Conservation (phyloP, 1,139 yeast species). For the Yamadazyma pseudoaaseri region DNA sequence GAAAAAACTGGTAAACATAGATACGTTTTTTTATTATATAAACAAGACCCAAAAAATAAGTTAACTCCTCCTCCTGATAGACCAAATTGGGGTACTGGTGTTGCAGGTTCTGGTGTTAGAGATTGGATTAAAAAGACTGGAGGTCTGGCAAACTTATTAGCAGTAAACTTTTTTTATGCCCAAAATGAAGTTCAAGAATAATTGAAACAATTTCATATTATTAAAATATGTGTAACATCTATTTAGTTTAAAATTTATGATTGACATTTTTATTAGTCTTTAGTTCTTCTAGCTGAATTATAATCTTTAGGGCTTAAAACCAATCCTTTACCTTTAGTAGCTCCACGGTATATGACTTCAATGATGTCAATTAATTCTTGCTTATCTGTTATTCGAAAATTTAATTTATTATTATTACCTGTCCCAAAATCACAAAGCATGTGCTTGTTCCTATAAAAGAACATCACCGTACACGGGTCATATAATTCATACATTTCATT, state of each 20-base stretch:
- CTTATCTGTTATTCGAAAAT: constrained; percentile 71
- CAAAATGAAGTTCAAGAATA: constrained; percentile 51
- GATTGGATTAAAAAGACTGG: constrained; percentile 69
- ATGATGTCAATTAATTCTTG: constrained; percentile 91
- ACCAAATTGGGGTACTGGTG: constrained; percentile 83
- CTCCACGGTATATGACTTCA: constrained; percentile 89
- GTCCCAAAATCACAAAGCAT: constrained; percentile 99
- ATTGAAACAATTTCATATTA: no score
- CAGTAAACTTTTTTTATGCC: constrained; percentile 78
- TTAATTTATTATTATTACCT: constrained; percentile 92
- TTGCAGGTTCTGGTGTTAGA: constrained; percentile 71
- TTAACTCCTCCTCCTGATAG: constrained; percentile 54
- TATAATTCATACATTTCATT: constrained; percentile 89
- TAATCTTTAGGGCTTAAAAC: constrained; percentile 81
- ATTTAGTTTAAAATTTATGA: background rate
- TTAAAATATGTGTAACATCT: background rate
- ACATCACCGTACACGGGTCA: constrained; percentile 91
- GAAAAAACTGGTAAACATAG: constrained; percentile 79
- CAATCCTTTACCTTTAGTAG: constrained; percentile 87
- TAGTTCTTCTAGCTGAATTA: constrained; percentile 25
- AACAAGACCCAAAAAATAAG: constrained; percentile 48
- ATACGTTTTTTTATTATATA: constrained; percentile 71
- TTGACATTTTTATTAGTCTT: constrained; percentile 1
- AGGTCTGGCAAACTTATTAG: constrained; percentile 59
- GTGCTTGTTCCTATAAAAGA: constrained; percentile 89